Conservation (phyloP, 2,329 filamentous ascomycete species). For the Aspergillus sojae region DNA sequence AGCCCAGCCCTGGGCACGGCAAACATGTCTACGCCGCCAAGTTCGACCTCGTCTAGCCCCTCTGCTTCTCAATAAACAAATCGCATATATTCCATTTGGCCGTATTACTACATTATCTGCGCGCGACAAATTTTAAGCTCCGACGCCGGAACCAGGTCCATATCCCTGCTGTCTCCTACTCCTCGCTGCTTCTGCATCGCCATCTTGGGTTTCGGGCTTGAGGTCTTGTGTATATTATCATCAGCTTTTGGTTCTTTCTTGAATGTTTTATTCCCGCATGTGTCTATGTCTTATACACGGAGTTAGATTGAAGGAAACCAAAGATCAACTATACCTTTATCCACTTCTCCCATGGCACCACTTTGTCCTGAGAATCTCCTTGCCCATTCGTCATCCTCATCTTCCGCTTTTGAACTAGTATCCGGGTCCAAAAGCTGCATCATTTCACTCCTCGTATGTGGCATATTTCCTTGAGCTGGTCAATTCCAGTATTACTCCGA, state of each 20-base stretch:
- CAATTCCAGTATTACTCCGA: background rate
- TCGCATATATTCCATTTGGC: slow-evolving; percentile 7
- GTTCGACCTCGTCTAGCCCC: slow-evolving; percentile 38
- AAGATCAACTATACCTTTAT: slow-evolving; percentile 41
- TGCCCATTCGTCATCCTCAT: slow-evolving; percentile 56
- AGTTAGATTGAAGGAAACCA: slow-evolving; percentile 30
- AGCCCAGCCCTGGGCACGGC: slow-evolving; percentile 54
- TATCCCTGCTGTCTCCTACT: slow-evolving; percentile 57
- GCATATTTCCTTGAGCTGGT: slow-evolving; percentile 25
- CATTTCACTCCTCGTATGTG: slow-evolving; percentile 38
- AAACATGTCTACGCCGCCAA: slow-evolving; percentile 32
- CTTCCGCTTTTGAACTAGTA: background rate
- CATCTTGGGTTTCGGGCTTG: slow-evolving; percentile 36
- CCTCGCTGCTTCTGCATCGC: slow-evolving; percentile 42
- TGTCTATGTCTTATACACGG: slow-evolving; percentile 28
- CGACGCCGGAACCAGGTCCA: slow-evolving; percentile 57
- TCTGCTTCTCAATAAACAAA: slow-evolving; percentile 38
- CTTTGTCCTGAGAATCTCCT: slow-evolving; percentile 57
- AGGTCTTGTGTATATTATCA: slow-evolving; percentile 46
- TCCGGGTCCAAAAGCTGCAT: slow-evolving; percentile 14
- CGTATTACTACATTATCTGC: slow-evolving; percentile 14
- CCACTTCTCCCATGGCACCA: slow-evolving; percentile 38
- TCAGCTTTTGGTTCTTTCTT: slow-evolving; percentile 34
- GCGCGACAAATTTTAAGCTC: slow-evolving; percentile 44
- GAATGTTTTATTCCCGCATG: slow-evolving; percentile 19